Conservation (phyloP, 208 protist species). For the Wallacemonas sp. region DNA sequence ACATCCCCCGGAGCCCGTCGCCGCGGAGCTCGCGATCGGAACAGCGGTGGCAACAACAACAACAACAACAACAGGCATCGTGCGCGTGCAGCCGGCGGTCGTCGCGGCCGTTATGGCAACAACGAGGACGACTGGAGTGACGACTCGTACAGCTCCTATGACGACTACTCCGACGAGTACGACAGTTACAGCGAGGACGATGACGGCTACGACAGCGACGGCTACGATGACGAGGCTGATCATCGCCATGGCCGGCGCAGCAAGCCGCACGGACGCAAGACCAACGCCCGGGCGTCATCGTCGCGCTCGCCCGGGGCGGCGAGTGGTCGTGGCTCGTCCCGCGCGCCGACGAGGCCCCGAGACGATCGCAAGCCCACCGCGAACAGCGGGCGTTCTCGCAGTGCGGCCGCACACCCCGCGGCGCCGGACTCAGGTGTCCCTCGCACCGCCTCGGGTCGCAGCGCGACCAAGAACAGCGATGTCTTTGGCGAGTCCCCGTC, state of each 20-base stretch:
- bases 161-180: slow-evolving; percentile 8
- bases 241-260: neutral
- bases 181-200: slow-evolving; percentile 10
- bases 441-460: no score
- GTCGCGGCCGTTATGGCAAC: slow-evolving; percentile 13
- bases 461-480: neutral
- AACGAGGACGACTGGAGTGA: slow-evolving; percentile 22
- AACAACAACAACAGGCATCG: neutral
- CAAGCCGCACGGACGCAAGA: no score
- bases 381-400: neutral
- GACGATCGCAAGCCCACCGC: neutral
- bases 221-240: slow-evolving; percentile 2
- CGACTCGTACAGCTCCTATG: slow-evolving; percentile 1
- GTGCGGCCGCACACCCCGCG: no score
- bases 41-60: slow-evolving; percentile 5
- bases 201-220: slow-evolving; percentile 15
- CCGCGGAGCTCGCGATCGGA: neutral
- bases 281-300: no score
- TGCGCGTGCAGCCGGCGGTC: neutral
- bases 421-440: no score
- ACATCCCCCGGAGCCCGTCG: no score
- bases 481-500: slow-evolving; percentile 1
- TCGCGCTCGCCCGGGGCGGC: neutral
- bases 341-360: neutral
- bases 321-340: neutral